A percentile compares a stretch with the other conserved stretches of the same genome.
These are phyloP conservation scores for Euphorbia schlechtendalii DNA, from an alignment of 441 rosid species.

Conservation along the genomic window DNA sequence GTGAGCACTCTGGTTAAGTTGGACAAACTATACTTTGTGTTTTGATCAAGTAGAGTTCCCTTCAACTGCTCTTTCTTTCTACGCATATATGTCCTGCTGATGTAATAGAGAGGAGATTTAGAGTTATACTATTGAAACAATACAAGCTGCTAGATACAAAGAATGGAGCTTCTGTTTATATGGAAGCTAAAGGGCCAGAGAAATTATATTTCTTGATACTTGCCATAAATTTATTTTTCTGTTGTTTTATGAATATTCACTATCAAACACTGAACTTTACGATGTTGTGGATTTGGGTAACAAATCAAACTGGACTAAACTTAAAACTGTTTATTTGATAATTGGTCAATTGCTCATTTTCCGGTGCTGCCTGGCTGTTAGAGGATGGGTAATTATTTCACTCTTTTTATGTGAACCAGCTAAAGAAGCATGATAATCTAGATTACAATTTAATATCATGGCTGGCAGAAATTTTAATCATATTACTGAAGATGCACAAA, in stretches of 20 bases:
- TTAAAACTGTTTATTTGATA: not conserved
- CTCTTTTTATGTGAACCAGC: too few relatives aligned
- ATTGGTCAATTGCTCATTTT: not conserved
- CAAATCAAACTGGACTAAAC: not conserved
- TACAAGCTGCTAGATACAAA: not conserved
- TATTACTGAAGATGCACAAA: slow-evolving; percentile 11
- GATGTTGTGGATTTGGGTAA: not conserved
- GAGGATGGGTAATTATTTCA: not conserved
- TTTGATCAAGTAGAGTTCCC: not conserved
- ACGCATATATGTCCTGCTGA: not conserved
- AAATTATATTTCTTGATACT: not conserved
- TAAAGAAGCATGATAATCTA: too few relatives aligned
- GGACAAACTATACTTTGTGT: not conserved
- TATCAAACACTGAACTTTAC: not conserved
- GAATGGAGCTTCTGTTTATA: not conserved
- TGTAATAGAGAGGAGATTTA: not conserved
- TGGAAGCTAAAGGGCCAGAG: not conserved
- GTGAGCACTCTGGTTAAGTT: slow-evolving; percentile 6
- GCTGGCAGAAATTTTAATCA: slow-evolving; percentile 10
- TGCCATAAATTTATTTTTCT: not conserved
- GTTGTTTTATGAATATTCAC: not conserved
- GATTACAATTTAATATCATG: not conserved
- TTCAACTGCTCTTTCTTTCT: not conserved
- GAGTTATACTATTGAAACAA: not conserved
- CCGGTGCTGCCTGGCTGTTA: slow-evolving; percentile 1